A percentile compares a stretch with the other conserved stretches of the same genome.
phyloP scores from a whole-genome alignment of 106 monocot species.

The Dendrobium officinale region DNA sequence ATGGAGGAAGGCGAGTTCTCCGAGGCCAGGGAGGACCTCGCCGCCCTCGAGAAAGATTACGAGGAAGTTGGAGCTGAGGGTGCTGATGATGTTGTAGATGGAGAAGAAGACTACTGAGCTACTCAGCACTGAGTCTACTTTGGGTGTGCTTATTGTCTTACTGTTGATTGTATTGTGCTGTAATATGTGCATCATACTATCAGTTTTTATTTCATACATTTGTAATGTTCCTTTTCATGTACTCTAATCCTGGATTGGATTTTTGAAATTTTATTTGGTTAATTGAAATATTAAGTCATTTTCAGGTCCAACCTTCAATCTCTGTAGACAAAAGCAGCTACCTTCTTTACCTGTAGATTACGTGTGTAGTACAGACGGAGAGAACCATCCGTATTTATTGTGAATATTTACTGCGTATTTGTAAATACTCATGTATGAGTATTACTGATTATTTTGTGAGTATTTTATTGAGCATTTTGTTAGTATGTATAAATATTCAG shows the following conservation, averaged over 20 bases:
- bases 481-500: too few relatives aligned
- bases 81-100: conserved; percentile 47
- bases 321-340: not conserved
- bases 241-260: not conserved
- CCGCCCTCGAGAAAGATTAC: conserved; percentile 88
- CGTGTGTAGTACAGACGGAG: too few relatives aligned
- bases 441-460: too few relatives aligned
- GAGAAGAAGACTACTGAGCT: conserved; percentile 35
- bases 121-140: too few relatives aligned
- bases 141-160: not conserved
- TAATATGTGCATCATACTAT: not conserved
- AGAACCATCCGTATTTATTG: too few relatives aligned
- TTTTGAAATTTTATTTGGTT: not conserved
- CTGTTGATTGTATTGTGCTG: not conserved
- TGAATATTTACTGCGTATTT: too few relatives aligned
- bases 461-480: too few relatives aligned
- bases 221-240: not conserved
- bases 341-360: too few relatives aligned
- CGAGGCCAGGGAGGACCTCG: conserved; percentile 75
- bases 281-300: not conserved
- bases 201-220: not conserved
- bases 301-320: not conserved
- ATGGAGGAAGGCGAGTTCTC: conserved; percentile 98
- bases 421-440: too few relatives aligned
- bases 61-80: conserved; percentile 85